These are phyloP conservation scores for Lepidium africanum DNA, from an alignment of 345 rosid genomes.

Conservation along the genomic window DNA sequence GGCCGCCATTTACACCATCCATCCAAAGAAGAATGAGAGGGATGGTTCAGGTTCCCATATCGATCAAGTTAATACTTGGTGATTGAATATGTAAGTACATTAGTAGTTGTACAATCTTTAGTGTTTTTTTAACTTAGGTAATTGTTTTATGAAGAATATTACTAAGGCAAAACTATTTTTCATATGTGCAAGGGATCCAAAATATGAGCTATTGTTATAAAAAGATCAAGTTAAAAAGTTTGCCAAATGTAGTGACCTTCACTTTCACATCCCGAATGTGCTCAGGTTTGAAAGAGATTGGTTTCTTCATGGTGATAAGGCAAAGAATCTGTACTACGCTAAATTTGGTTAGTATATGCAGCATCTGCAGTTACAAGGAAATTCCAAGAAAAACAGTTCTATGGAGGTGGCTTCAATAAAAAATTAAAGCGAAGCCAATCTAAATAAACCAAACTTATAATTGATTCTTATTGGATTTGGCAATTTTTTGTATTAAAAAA, in stretches of 20 bases:
- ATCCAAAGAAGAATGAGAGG: slow-evolving; percentile 30
- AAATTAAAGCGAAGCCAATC: slow-evolving; percentile 33
- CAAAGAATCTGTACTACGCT: slow-evolving; percentile 62
- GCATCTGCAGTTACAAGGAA: background rate
- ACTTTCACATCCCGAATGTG: slow-evolving; percentile 98
- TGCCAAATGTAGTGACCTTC: slow-evolving; percentile 64
- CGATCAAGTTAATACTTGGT: too few relatives aligned
- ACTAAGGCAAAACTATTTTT: too few relatives aligned
- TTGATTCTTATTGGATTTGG: too few relatives aligned
- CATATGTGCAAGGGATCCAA: too few relatives aligned
- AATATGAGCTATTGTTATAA: too few relatives aligned
- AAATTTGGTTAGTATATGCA: background rate
- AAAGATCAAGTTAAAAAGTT: too few relatives aligned
- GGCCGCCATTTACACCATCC: slow-evolving; percentile 40
- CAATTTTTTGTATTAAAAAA: too few relatives aligned
- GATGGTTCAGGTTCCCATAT: background rate
- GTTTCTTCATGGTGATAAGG: slow-evolving; percentile 98
- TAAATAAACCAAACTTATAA: too few relatives aligned
- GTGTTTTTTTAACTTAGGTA: too few relatives aligned
- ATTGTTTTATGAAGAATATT: too few relatives aligned
- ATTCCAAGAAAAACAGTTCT: background rate
- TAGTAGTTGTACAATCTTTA: too few relatives aligned
- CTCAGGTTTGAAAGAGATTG: slow-evolving; percentile 93
- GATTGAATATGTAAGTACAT: too few relatives aligned
- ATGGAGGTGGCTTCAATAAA: background rate